Base-by-base conservation (phyloP, 2,329 filamentous ascomycete genomes). In the Helicocarpus griseus region DNA sequence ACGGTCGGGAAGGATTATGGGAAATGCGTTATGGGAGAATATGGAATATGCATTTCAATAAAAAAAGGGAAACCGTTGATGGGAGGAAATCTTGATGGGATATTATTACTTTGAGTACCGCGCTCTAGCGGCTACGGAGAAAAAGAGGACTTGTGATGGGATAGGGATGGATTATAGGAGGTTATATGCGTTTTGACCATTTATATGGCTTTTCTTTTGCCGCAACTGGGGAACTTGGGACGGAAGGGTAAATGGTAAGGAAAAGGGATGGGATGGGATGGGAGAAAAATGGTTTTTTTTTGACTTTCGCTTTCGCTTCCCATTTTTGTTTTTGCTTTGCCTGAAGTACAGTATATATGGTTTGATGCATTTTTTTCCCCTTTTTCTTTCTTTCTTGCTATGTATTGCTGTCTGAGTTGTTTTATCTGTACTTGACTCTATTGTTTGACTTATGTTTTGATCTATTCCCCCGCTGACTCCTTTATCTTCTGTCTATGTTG, bases 341-440 rank as follows among this genome's bases (percentile, higher is more conserved):
- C n/a, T n/a, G n/a, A n/a, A n/a, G n/a, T n/a, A n/a, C n/a, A n/a
- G n/a, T n/a, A n/a, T n/a, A n/a, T n/a, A 13, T 21, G 11, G 13
- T 41, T 41, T 4, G 5, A 39, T 17, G 17, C 17, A 1, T 28
- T 19, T 19, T 11, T 19, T 19, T 29, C 29, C 29, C 13, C 13
- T 29, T 49, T 38, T 43, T 43, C 29, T 54, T 44, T 53, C 48
- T 33, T 50, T 51, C 38, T 51, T 45, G 22, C 22, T 24, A n/a
- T 22, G 9, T 43, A 7, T 43, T 3, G 40, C 5, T n/a, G 29
- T 43, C 28, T 28, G 21, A 28, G 1, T 43, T 43, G 11, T 4
- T 26, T 28, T 26, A 4, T 13, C 29, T 13, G 21, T 38, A 19
- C 26, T 43, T 17, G n/a, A 24, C 11, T 5, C 26, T n/a, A 7